These are phyloP conservation scores for Neurospora sublineolata DNA, from an alignment of 495 filamentous ascomycete genomes.

Conservation along the genomic window DNA sequence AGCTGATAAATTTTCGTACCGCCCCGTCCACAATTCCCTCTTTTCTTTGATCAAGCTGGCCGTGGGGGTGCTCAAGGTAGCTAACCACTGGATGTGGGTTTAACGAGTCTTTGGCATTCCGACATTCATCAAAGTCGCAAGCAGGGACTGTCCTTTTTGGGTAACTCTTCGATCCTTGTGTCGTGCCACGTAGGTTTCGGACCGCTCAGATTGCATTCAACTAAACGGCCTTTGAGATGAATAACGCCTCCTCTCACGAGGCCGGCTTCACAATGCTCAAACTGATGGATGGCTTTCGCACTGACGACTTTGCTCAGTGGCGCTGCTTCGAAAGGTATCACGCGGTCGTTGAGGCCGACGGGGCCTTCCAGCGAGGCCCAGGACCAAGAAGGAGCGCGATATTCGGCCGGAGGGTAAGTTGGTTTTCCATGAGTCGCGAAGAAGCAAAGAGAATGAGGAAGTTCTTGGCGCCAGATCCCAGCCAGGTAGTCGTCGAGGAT, in stretches of 20 bases:
- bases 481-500: not conserved
- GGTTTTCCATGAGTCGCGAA: not conserved
- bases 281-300: not conserved
- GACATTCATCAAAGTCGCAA: not conserved
- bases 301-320: not conserved
- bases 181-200: not conserved
- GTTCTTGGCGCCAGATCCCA: not conserved
- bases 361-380: not conserved
- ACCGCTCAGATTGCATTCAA: not conserved
- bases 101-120: not conserved
- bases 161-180: not conserved
- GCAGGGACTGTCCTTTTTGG: too few species aligned
- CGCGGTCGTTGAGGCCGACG: not conserved
- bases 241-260: not conserved
- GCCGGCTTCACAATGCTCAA: not conserved
- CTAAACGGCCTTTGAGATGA: not conserved
- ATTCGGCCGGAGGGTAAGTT: not conserved
- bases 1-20: not conserved
- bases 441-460: not conserved
- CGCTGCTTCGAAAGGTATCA: too few species aligned
- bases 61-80: not conserved
- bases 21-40: not conserved
- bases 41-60: not conserved
- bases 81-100: not conserved
- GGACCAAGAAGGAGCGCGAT: not conserved